Conservation (phyloP, 805 yeast species). For the Kuraishia molischiana region DNA sequence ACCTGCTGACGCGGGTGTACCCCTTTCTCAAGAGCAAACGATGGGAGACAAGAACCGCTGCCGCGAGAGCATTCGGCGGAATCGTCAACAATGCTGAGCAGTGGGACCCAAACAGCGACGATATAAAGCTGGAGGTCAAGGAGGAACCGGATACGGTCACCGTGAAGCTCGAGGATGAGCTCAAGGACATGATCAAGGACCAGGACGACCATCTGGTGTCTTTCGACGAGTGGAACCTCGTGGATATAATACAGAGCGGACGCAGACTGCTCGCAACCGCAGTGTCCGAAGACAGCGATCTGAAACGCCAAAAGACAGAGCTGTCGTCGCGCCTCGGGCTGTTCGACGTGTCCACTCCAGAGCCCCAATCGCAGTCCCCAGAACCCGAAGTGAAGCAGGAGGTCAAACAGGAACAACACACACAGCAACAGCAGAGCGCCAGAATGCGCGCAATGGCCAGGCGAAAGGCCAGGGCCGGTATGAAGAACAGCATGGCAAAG, state of each 20-base stretch:
- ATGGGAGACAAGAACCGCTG: constrained; percentile 96
- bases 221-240: constrained; percentile 41
- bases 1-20: constrained; percentile 77
- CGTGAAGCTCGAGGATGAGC: constrained; percentile 11
- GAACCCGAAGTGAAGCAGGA: constrained; percentile 9
- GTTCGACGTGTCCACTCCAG: not conserved
- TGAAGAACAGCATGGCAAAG: constrained; percentile 37
- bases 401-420: constrained; percentile 6
- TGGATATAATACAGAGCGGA: constrained; percentile 38
- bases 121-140: constrained; percentile 12
- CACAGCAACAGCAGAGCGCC: constrained; percentile 38
- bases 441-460: constrained; percentile 92
- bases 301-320: constrained; percentile 16
- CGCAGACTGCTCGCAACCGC: constrained; percentile 56
- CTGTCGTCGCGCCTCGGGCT: constrained; percentile 20
- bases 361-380: not conserved
- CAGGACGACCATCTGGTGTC: constrained; percentile 35
- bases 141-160: constrained; percentile 12
- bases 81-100: constrained; percentile 66
- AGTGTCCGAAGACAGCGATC: constrained; percentile 27
- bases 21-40: constrained; percentile 75
- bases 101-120: constrained; percentile 72
- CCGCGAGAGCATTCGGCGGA: constrained; percentile 93
- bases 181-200: constrained; percentile 27
- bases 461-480: constrained; percentile 70